Base-by-base conservation (phyloP, 208 protist genomes). In the Leishmania guyanensis region DNA sequence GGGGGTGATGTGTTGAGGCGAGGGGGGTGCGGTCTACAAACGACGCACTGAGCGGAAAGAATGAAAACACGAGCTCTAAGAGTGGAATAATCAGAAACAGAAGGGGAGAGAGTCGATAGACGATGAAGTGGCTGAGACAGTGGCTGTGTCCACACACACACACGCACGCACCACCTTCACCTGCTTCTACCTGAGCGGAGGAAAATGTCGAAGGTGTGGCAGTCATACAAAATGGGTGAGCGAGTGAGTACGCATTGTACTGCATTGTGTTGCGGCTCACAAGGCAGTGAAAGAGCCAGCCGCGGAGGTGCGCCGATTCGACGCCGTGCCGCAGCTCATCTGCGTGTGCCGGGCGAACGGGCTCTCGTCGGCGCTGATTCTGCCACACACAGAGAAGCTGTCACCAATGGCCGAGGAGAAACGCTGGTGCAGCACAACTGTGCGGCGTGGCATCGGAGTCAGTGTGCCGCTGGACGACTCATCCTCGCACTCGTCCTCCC, bases 391-490 rank as follows among this genome's bases (percentile, higher is more conserved):
- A 54, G 82, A 81, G 4, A 77, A 46, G 48, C 54, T 81, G 43
- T 85, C 82, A 26, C 82, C 82, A 3, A 72, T 79, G 16, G 77
- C 73, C 36, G 82, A 82, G 64, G 82, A 85, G 20, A 75, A 81
- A 43, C 82, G 82, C 60, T 69, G 82, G 16, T 80, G 78, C 75
- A 87, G 83, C 36, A 87, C 75, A 6, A 87, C 84, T 22, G 84
- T 87, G 70, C 78, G 56, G 6, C 84, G 84, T 53, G 78, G 84
- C 58, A 83, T 60, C 29, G 84, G 84, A 4, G 84, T 87, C 43
- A 74, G 70, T 75, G 78, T 81, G 50, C 84, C 84, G 64, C 82
- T 85, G 29, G 82, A 85, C 33, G 82, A 51, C 43, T 62, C 81
- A 9, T 84, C 81, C 10, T 75, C 82, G 9, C 70, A 70, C 39